phyloP scores from a whole-genome alignment of 495 filamentous ascomycete genomes.

The Aspergillus indologenus region DNA sequence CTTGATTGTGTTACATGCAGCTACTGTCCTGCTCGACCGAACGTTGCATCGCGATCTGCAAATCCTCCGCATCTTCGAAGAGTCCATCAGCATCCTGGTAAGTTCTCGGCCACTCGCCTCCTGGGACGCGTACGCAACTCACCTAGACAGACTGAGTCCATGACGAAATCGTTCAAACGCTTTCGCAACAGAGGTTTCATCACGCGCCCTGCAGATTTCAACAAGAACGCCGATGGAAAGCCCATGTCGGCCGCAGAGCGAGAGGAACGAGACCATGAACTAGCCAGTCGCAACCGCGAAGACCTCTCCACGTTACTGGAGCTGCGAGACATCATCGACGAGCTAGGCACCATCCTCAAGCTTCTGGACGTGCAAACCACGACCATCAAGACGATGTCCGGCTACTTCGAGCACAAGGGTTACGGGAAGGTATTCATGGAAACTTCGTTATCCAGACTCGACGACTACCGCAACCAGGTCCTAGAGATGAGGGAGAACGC shows the following conservation, averaged over 20 bases:
- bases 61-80: conserved; percentile 64
- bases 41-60: conserved; percentile 59
- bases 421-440: conserved; percentile 43
- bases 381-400: conserved; percentile 48
- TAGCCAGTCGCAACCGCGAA: conserved; percentile 55
- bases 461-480: conserved; percentile 56
- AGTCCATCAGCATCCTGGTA: conserved; percentile 63
- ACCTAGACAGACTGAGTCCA: conserved; percentile 53
- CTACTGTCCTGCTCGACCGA: conserved; percentile 58
- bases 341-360: conserved; percentile 55
- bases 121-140: conserved; percentile 8
- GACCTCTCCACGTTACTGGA: conserved; percentile 64
- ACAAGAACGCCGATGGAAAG: conserved; percentile 45
- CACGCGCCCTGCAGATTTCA: conserved; percentile 47
- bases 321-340: conserved; percentile 64
- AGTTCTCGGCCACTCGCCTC: neutral
- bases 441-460: conserved; percentile 50
- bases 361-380: conserved; percentile 57
- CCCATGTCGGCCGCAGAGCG: conserved; percentile 37
- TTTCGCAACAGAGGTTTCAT: conserved; percentile 53
- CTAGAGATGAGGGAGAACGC: conserved; percentile 56
- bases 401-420: conserved; percentile 34
- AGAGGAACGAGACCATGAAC: conserved; percentile 49
- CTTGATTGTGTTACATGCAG: conserved; percentile 58
- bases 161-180: conserved; percentile 60